Evolutionary conservation across 1,284 basidiomycete genomes (phyloP).

Genomic region (Cystobasidium sp.): DNA sequence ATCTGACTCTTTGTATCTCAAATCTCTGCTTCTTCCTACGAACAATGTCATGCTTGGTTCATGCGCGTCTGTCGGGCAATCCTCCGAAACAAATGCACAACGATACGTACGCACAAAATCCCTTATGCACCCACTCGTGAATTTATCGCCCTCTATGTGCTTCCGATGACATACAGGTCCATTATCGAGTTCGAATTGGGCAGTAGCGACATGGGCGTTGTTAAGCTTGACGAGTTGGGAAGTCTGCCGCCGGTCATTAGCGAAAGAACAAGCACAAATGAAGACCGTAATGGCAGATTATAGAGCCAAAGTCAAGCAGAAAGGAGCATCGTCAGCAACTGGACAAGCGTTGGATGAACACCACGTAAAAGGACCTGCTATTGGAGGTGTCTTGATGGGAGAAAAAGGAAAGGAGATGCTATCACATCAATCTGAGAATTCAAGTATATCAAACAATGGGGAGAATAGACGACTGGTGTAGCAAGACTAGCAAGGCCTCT

Average conservation of each 20-base stretch:
- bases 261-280: constrained; percentile 35
- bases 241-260: constrained; percentile 28
- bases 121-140: too few relatives aligned
- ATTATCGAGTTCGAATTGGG: constrained; percentile 44
- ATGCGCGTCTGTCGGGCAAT: neutral
- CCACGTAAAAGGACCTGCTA: constrained; percentile 5
- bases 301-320: constrained; percentile 24
- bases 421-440: neutral
- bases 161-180: constrained; percentile 17
- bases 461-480: neutral
- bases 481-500: neutral
- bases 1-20: too few relatives aligned
- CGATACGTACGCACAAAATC: neutral
- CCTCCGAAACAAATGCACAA: neutral
- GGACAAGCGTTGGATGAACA: neutral
- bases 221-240: constrained; percentile 42
- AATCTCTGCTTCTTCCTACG: neutral
- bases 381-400: constrained; percentile 42
- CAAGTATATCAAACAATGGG: neutral
- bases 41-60: neutral
- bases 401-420: constrained; percentile 39
- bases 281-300: constrained; percentile 40
- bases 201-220: constrained; percentile 43
- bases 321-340: neutral
- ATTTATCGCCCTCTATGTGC: too few relatives aligned